Base-by-base conservation (phyloP, 129 eudicot species). In the Heracleum sosnowskyi region DNA sequence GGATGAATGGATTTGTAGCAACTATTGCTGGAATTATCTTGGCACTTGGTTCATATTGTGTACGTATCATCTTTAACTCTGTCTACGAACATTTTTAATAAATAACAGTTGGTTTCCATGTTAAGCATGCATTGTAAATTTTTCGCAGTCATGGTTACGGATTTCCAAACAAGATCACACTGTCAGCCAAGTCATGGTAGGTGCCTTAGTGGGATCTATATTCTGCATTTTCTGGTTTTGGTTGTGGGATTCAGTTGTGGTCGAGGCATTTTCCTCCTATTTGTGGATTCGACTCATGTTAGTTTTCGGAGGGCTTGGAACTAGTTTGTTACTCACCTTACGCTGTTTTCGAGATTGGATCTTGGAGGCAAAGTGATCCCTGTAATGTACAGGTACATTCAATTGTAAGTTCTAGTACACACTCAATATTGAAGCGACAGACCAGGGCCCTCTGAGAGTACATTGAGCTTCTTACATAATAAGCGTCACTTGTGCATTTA, bases 111-210 rank as follows among this genome's bases (percentile, higher is more conserved):
- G 3, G 4, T 16, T 4, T 66, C 24, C 11, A 66, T 69, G 45
- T 34, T 34, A 24, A 18, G 62, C 36, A 16, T 80, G 29, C 34
- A 11, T 11, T 57, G 79, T 85, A 39, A 73, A 66, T 66, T 31
- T 74, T 55, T 83, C 7, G 86, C 93, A 96, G 99, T 72, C 97
- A 69, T 96, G 99, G 96, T 83, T 96, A 70, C 89, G 97, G 75
- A 89, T 96, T 49, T 84, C 90, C 39, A 91, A 90, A 60, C 81
- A 81, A 11, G 78, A 85, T 79, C 97, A 96, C 76, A 92, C 96
- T 12, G 69, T 82, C 51, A 77, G 87, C 89, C 99, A 92, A 87
- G 93, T 96, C 63, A 79, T 76, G 31, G 99, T 88, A 60, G 99
- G 99, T 33, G 90, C 82, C 11, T 49, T 86, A 31, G 35, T 89